phyloP scores from a whole-genome alignment of 108 stramenopile species.

The Bacterosira constricta region DNA sequence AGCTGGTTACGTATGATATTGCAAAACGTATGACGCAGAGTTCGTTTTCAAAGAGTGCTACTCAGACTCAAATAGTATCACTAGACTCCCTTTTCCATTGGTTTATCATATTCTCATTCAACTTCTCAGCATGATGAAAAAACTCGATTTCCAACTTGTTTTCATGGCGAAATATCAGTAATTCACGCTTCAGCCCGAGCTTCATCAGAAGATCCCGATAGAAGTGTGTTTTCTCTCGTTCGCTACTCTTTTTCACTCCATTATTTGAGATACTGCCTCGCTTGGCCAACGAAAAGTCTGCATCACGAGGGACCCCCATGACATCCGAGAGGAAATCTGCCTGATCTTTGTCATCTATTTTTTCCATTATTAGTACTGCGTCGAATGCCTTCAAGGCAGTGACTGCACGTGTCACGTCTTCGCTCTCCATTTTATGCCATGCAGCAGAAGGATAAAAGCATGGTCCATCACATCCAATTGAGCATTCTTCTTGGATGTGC shows the following conservation, averaged over 20 bases:
- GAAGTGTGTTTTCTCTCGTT: conserved; percentile 31
- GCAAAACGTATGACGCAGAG: too few species aligned
- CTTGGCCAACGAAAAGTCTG: conserved; percentile 14
- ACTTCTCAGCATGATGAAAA: conserved; percentile 9
- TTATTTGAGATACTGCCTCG: conserved; percentile 6
- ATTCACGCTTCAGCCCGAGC: background rate
- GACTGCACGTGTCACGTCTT: conserved; percentile 16
- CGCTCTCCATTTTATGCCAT: conserved; percentile 7
- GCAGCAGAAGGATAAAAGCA: conserved; percentile 34
- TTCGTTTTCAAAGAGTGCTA: too few species aligned
- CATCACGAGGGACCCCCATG: conserved; percentile 35
- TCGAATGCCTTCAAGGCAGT: conserved; percentile 28
- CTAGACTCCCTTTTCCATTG: conserved; percentile 15
- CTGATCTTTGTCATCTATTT: conserved; percentile 16
- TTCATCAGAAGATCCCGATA: conserved; percentile 25
- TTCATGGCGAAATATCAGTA: conserved; percentile 2
- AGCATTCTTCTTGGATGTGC: background rate
- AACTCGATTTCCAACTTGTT: conserved; percentile 33
- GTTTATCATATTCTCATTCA: conserved; percentile 19
- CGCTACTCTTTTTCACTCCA: conserved; percentile 11
- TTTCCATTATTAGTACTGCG: conserved; percentile 27
- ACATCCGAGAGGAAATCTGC: conserved; percentile 30
- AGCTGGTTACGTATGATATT: too few species aligned
- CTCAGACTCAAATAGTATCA: too few species aligned
- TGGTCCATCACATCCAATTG: conserved; percentile 31